phyloP scores from a whole-genome alignment of 495 filamentous ascomycete genomes.

The Xylona heveae region DNA sequence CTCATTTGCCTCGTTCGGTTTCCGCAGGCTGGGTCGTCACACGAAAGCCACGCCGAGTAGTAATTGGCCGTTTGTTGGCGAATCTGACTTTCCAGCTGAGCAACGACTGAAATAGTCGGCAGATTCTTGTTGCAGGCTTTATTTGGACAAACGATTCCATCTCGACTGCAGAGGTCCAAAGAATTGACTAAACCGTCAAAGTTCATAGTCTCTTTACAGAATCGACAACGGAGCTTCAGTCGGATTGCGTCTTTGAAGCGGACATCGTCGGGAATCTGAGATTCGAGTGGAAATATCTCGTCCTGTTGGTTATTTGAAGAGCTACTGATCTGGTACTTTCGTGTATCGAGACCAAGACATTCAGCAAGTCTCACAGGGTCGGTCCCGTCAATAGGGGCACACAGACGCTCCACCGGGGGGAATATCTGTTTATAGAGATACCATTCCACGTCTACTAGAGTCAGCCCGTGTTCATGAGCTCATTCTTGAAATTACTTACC shows the following conservation, averaged over 20 bases:
- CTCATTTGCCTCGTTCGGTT: conserved; percentile 77
- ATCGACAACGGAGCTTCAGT: conserved; percentile 56
- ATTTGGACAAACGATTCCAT: conserved; percentile 55
- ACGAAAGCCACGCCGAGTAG: conserved; percentile 81
- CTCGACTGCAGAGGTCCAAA: conserved; percentile 34
- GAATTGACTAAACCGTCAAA: conserved; percentile 54
- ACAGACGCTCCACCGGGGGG: conserved; percentile 92
- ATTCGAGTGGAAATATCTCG: conserved; percentile 73
- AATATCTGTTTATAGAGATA: conserved; percentile 97
- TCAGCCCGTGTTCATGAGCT: neutral
- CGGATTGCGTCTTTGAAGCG: conserved; percentile 66
- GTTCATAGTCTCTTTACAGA: conserved; percentile 44
- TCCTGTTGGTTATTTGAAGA: conserved; percentile 13
- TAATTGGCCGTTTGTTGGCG: conserved; percentile 58
- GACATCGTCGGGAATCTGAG: conserved; percentile 69
- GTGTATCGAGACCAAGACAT: conserved; percentile 75
- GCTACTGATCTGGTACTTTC: conserved; percentile 60
- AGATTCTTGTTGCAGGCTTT: conserved; percentile 37
- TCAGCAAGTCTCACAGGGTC: conserved; percentile 74
- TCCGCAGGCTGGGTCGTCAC: conserved; percentile 72
- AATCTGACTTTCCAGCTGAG: conserved; percentile 71
- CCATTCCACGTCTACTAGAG: conserved; percentile 60
- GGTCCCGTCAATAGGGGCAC: conserved; percentile 83
- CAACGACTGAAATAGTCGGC: conserved; percentile 49
- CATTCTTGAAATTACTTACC: conserved; percentile 2